Conservation (phyloP, 352 stramenopile species). For the Thraustochytrium striatum region DNA sequence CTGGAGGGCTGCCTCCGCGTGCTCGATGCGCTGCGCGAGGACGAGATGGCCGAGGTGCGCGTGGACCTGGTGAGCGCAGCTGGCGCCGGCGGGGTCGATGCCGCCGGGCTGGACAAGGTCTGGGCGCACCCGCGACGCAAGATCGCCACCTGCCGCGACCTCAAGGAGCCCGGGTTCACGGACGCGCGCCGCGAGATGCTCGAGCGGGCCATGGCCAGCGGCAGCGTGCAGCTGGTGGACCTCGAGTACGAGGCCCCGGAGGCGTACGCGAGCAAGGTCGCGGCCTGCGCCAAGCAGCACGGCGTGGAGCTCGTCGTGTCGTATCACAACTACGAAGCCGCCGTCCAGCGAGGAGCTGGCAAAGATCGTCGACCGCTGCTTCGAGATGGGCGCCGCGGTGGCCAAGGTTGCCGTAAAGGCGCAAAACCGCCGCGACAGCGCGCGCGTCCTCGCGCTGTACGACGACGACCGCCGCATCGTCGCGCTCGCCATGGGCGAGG, state of each 20-base stretch:
- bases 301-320: conserved; percentile 37
- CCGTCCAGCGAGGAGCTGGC: not conserved
- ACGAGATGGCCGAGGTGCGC: conserved; percentile 40
- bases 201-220: not conserved
- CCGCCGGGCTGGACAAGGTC: not conserved
- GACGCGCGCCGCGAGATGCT: conserved; percentile 22
- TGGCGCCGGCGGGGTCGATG: conserved; percentile 23
- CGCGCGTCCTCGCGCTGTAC: conserved; percentile 38
- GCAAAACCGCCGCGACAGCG: not conserved
- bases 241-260: conserved; percentile 41
- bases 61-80: conserved; percentile 24
- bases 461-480: not conserved
- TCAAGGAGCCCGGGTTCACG: conserved; percentile 22
- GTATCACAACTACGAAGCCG: conserved; percentile 50
- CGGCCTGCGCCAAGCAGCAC: not conserved
- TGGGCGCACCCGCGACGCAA: not conserved
- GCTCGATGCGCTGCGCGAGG: not conserved
- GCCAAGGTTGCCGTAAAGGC: conserved; percentile 33
- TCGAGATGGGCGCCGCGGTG: conserved; percentile 17
- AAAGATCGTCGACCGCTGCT: conserved; percentile 24
- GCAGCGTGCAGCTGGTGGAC: conserved; percentile 26
- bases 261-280: conserved; percentile 12
- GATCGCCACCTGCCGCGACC: conserved; percentile 36
- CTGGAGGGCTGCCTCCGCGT: not conserved
- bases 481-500: conserved; percentile 28